phyloP scores from a whole-genome alignment of 2,329 filamentous ascomycete genomes.

The Pestalotiopsis sp. region DNA sequence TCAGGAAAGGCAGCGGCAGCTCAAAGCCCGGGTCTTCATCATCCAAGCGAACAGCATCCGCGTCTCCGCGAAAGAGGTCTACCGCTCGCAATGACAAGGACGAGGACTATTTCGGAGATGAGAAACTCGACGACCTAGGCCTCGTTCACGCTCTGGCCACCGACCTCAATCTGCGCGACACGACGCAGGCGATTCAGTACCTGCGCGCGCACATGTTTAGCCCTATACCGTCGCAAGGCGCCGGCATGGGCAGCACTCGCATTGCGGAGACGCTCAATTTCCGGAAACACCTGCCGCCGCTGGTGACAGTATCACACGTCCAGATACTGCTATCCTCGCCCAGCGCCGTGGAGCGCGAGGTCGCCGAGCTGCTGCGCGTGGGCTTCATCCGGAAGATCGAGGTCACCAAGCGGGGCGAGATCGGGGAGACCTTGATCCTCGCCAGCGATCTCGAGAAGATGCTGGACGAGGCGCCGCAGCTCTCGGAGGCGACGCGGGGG shows the following conservation, averaged over 20 bases:
- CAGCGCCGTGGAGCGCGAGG: constrained; percentile 68
- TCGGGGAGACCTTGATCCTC: constrained; percentile 68
- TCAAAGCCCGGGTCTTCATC: constrained; percentile 23
- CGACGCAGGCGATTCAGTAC: constrained; percentile 67
- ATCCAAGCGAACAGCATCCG: constrained; percentile 14
- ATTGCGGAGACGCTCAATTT: constrained; percentile 67
- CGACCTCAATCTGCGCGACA: constrained; percentile 61
- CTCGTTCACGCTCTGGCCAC: constrained; percentile 55
- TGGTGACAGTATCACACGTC: constrained; percentile 69
- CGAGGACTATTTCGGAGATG: constrained; percentile 41
- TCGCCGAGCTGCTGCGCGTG: constrained; percentile 59
- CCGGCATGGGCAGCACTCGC: constrained; percentile 66
- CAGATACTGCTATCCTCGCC: constrained; percentile 64
- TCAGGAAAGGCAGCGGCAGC: constrained; percentile 31
- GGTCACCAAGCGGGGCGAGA: constrained; percentile 61
- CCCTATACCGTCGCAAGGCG: constrained; percentile 56
- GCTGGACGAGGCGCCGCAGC: constrained; percentile 35
- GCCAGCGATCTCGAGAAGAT: constrained; percentile 56
- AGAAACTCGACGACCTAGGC: constrained; percentile 62
- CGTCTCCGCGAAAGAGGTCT: constrained; percentile 26
- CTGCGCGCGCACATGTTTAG: constrained; percentile 66
- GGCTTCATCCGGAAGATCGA: constrained; percentile 64
- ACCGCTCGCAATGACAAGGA: constrained; percentile 31
- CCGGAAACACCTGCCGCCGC: constrained; percentile 59
- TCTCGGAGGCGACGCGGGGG: constrained; percentile 47